phyloP scores from a whole-genome alignment of 306 rosid species.

The Vachellia pachyceras region DNA sequence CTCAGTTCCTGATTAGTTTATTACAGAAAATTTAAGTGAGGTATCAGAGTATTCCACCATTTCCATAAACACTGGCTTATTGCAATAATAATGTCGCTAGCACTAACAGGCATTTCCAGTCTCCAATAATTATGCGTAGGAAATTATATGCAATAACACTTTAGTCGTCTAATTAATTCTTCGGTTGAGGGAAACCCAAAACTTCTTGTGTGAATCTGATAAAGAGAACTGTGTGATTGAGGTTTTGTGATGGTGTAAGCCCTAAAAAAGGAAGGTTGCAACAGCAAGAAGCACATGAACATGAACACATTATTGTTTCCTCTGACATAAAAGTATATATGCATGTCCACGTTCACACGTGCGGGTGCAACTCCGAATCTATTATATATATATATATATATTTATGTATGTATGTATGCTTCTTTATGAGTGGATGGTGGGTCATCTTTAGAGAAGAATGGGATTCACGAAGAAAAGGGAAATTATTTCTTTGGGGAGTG shows the following conservation, averaged over 20 bases:
- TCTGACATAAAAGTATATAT: background rate
- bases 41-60: slow-evolving; percentile 28
- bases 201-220: background rate
- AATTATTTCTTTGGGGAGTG: slow-evolving; percentile 37
- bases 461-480: slow-evolving; percentile 49
- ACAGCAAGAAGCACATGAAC: background rate
- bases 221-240: background rate
- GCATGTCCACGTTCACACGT: slow-evolving; percentile 1
- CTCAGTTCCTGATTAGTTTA: slow-evolving; percentile 11
- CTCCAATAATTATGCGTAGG: background rate
- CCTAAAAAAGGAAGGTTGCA: background rate
- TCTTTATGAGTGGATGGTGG: slow-evolving; percentile 47
- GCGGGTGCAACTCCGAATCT: slow-evolving; percentile 5
- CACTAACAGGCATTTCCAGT: slow-evolving; percentile 10
- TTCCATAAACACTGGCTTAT: slow-evolving; percentile 3
- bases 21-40: slow-evolving; percentile 25
- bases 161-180: background rate
- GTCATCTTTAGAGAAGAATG: slow-evolving; percentile 43
- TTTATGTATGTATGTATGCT: no score
- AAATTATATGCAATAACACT: background rate
- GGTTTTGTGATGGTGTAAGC: background rate
- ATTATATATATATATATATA: no score
- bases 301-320: background rate
- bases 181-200: background rate
- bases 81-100: background rate